phyloP scores from a whole-genome alignment of 441 rosid species.

The Aleurites moluccanus region DNA sequence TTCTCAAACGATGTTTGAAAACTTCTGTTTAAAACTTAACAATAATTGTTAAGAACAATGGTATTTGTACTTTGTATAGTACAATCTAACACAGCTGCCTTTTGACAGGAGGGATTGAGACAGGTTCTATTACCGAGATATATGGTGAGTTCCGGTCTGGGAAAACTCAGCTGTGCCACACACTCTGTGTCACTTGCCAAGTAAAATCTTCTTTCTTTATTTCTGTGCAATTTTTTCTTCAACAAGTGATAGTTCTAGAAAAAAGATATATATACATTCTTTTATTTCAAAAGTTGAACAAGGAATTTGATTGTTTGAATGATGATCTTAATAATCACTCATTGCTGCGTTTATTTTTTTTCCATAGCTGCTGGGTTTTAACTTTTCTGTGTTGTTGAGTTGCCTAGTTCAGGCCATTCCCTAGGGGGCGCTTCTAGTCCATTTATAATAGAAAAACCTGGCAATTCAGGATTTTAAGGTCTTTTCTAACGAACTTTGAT shows the following conservation, averaged over 20 bases:
- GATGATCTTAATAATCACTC: neutral
- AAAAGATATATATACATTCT: neutral
- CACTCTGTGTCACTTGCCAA: constrained; percentile 95
- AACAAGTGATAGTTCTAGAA: neutral
- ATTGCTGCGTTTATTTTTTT: neutral
- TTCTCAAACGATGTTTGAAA: neutral
- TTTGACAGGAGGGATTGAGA: constrained; percentile 80
- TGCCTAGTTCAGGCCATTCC: neutral
- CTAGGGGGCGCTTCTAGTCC: neutral
- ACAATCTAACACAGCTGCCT: constrained; percentile 20
- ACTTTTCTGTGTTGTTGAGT: neutral
- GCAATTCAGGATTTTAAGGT: constrained; percentile 1
- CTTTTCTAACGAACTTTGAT: constrained; percentile 19
- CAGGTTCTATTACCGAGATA: constrained; percentile 93
- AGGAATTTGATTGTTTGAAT: neutral
- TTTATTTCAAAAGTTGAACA: neutral
- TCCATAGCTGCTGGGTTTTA: neutral
- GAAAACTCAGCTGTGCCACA: constrained; percentile 96
- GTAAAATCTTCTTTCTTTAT: constrained; percentile 44
- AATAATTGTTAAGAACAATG: neutral
- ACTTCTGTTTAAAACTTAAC: constrained; percentile 8
- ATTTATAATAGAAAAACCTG: neutral
- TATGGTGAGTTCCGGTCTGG: constrained; percentile 98
- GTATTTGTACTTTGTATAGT: neutral
- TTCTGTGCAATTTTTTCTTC: neutral